Percentiles rank a stretch among this genome's conserved stretches.
phyloP scores from a whole-genome alignment of 2,329 filamentous ascomycete species.

The Pseudocercospora vitis region DNA sequence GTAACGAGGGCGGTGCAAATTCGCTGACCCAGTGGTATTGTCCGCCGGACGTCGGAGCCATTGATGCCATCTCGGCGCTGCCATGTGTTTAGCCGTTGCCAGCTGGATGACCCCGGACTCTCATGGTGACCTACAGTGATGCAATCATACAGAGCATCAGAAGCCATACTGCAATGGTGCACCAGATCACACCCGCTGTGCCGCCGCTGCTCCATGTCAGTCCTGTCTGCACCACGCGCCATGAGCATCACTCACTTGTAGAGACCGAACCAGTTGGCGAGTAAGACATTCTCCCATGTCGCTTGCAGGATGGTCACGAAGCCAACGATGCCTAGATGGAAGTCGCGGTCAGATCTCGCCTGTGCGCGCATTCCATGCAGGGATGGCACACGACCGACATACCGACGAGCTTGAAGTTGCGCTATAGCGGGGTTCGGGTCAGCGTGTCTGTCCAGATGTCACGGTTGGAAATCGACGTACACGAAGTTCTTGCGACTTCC shows the following conservation, averaged over 20 bases:
- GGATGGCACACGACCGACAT: slow-evolving; percentile 6
- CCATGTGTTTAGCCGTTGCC: slow-evolving; percentile 11
- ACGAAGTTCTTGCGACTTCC: slow-evolving; percentile 52
- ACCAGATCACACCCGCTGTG: slow-evolving; percentile 32
- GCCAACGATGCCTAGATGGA: slow-evolving; percentile 53
- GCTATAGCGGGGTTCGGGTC: slow-evolving; percentile 6
- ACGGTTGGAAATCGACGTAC: slow-evolving; percentile 26
- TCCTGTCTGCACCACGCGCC: not conserved
- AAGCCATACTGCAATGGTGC: slow-evolving; percentile 37
- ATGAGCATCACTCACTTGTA: slow-evolving; percentile 24
- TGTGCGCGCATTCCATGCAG: slow-evolving; percentile 10
- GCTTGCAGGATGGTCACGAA: slow-evolving; percentile 56
- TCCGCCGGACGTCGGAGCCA: slow-evolving; percentile 34
- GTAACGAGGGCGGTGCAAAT: slow-evolving; percentile 44
- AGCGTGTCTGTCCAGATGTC: not conserved
- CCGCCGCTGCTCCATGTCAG: slow-evolving; percentile 9
- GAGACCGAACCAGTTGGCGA: slow-evolving; percentile 36
- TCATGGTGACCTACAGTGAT: slow-evolving; percentile 28
- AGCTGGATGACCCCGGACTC: not conserved
- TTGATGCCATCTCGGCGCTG: slow-evolving; percentile 36
- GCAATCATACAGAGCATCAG: slow-evolving; percentile 37
- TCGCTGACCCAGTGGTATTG: slow-evolving; percentile 42
- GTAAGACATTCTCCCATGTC: slow-evolving; percentile 55
- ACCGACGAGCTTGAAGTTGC: slow-evolving; percentile 23
- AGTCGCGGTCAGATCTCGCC: slow-evolving; percentile 41